phyloP scores from a whole-genome alignment of 1,284 basidiomycete genomes.

The Mycena sp. region DNA sequence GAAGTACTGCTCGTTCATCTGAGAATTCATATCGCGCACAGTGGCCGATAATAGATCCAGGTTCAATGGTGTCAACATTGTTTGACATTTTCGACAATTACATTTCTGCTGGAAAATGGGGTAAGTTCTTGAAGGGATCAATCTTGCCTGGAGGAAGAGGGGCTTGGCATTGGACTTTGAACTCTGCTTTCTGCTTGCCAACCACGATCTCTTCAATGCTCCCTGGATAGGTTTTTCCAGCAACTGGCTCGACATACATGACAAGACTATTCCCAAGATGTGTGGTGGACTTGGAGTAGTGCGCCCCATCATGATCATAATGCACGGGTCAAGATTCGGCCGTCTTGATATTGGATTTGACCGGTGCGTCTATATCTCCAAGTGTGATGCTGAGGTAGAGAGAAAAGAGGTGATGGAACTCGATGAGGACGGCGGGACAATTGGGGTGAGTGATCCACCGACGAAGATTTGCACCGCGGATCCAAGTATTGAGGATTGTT shows the following conservation, averaged over 20 bases:
- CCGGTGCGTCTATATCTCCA: background rate
- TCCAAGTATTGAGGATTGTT: conserved; percentile 12
- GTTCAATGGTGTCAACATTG: conserved; percentile 4
- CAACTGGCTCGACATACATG: background rate
- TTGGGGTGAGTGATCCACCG: conserved; percentile 12
- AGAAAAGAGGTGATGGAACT: conserved; percentile 10
- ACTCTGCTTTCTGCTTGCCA: background rate
- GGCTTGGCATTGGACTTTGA: conserved; percentile 24
- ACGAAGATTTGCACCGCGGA: conserved; percentile 17
- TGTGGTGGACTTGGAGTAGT: conserved; percentile 22
- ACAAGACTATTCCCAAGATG: conserved; percentile 36
- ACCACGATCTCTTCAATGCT: conserved; percentile 26
- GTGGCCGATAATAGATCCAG: conserved; percentile 15
- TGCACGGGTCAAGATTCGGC: conserved; percentile 15
- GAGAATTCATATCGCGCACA: conserved; percentile 22
- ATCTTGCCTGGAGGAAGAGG: conserved; percentile 8
- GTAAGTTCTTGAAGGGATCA: conserved; percentile 29
- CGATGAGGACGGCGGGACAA: conserved; percentile 3
- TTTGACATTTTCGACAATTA: conserved; percentile 22
- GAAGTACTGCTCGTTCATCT: conserved; percentile 12
- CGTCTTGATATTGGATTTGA: background rate
- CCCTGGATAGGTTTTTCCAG: conserved; percentile 14
- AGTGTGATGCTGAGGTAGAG: conserved; percentile 6
- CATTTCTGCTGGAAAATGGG: conserved; percentile 25
- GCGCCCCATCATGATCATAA: conserved; percentile 20